Conservation (phyloP, 306 rosid species). For the Rosa rugosa region DNA sequence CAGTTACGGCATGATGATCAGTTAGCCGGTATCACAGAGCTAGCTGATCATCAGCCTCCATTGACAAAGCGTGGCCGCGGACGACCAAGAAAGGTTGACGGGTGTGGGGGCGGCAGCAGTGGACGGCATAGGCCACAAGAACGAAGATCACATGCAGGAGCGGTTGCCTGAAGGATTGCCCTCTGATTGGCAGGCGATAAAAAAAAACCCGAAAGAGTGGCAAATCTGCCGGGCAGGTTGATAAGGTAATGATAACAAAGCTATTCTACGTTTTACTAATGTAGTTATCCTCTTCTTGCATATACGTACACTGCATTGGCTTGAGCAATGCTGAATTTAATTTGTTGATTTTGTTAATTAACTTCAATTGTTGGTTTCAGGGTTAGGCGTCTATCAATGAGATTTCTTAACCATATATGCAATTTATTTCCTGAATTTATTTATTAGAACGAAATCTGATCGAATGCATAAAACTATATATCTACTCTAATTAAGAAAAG, state of each 20-base stretch:
- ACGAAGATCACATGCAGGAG: neutral
- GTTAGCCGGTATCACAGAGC: neutral
- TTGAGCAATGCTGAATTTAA: too few species aligned
- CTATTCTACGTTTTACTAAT: too few species aligned
- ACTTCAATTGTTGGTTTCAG: too few species aligned
- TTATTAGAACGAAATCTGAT: too few species aligned
- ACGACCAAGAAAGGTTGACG: neutral
- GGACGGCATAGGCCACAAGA: neutral
- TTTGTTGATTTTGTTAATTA: too few species aligned
- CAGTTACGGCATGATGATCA: neutral
- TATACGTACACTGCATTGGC: too few species aligned
- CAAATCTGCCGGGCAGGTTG: neutral
- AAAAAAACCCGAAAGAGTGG: neutral
- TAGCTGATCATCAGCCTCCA: neutral
- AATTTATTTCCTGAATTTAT: too few species aligned
- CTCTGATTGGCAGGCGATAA: neutral
- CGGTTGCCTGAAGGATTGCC: neutral
- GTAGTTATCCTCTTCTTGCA: too few species aligned
- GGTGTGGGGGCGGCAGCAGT: neutral
- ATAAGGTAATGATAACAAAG: neutral
- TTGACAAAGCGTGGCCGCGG: neutral
- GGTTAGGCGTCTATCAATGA: too few species aligned
- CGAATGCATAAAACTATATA: too few species aligned
- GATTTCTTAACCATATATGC: too few species aligned
- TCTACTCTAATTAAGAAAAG: too few species aligned